Conservation (phyloP, 164 flowering plant species). For the Sextonia rubra region DNA sequence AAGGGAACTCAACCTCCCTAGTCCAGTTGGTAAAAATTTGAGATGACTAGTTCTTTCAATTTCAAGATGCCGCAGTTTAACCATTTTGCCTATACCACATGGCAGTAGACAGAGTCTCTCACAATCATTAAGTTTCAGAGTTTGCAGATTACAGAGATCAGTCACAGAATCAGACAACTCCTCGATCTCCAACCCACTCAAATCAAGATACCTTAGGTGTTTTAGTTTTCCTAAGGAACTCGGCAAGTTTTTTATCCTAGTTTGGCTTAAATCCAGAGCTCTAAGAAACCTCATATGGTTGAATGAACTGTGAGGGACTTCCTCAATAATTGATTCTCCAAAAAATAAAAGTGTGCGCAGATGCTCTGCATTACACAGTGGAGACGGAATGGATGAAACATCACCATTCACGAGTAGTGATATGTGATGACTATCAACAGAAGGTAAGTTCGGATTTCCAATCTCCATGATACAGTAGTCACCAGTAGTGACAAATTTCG, state of each 20-base stretch:
- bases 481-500: not conserved
- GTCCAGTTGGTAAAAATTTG: not conserved
- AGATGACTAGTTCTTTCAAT: not conserved
- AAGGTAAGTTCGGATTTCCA: not conserved
- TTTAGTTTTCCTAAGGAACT: not conserved
- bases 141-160: slow-evolving; percentile 3
- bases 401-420: not conserved
- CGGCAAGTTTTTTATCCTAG: not conserved
- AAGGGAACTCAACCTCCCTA: not conserved
- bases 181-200: not conserved
- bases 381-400: not conserved
- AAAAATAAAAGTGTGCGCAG: slow-evolving; percentile 2
- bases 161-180: slow-evolving; percentile 3
- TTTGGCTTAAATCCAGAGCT: not conserved
- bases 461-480: not conserved
- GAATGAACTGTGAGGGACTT: not conserved
- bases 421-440: not conserved
- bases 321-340: not conserved
- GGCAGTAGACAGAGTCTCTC: not conserved
- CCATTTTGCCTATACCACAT: not conserved
- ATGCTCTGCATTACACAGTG: not conserved
- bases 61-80: slow-evolving; percentile 10
- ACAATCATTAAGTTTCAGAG: slow-evolving; percentile 3
- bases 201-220: slow-evolving; percentile 7
- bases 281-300: not conserved